Conservation (phyloP, 345 rosid genomes). For the Anastatica hierochuntica region DNA sequence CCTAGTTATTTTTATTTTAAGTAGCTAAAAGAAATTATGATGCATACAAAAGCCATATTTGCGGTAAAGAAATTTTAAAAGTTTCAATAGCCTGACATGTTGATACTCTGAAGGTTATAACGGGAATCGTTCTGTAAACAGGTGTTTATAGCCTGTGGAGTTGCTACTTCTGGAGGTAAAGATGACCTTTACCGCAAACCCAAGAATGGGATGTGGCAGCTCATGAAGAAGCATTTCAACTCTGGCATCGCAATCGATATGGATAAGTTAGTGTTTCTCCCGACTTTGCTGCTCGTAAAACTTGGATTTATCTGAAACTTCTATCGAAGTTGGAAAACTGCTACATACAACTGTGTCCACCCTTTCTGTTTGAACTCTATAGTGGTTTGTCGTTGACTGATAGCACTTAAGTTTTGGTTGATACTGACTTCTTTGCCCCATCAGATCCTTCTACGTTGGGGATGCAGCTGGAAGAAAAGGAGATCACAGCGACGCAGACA, state of each 20-base stretch:
- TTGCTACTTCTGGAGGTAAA: constrained; percentile 34
- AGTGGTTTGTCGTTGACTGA: background rate
- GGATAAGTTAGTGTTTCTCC: constrained; percentile 52
- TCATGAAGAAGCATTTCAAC: constrained; percentile 79
- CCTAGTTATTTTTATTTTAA: background rate
- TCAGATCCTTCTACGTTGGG: constrained; percentile 90
- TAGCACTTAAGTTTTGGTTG: background rate
- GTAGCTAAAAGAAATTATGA: background rate
- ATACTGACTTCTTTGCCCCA: background rate
- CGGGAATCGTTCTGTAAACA: constrained; percentile 23
- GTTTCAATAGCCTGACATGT: background rate
- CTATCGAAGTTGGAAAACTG: too few relatives aligned
- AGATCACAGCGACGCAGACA: constrained; percentile 88
- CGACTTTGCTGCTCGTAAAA: background rate
- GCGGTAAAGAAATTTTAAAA: too few relatives aligned
- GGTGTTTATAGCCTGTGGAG: constrained; percentile 89
- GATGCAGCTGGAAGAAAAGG: constrained; percentile 85
- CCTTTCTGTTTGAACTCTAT: background rate
- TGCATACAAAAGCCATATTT: background rate
- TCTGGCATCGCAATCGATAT: constrained; percentile 66
- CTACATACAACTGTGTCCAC: background rate
- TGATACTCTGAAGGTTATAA: background rate
- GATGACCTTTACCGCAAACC: constrained; percentile 84
- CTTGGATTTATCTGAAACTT: background rate
- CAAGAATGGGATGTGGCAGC: constrained; percentile 81